Percentiles rank a stretch among this genome's conserved stretches.
Conservation (phyloP, 2,329 filamentous ascomycete genomes). For the Sarocladiaceae sp. region DNA sequence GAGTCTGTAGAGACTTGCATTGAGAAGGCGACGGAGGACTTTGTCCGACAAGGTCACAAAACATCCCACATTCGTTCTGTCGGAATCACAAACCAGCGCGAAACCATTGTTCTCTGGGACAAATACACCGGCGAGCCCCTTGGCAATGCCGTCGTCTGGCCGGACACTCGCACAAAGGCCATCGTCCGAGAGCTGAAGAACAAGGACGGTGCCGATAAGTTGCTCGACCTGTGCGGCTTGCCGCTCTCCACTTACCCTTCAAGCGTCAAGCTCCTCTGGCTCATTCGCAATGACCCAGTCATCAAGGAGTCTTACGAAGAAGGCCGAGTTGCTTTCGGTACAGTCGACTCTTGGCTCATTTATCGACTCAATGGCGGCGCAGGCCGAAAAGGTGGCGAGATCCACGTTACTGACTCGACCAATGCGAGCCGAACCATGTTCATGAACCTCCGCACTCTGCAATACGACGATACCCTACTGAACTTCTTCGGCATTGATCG, state of each 20-base stretch:
- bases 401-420: conserved; percentile 73
- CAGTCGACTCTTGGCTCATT: conserved; percentile 75
- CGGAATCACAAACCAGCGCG: conserved; percentile 80
- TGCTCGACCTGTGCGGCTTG: conserved; percentile 66
- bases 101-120: conserved; percentile 80
- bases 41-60: conserved; percentile 63
- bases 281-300: conserved; percentile 62
- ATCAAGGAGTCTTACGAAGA: conserved; percentile 69
- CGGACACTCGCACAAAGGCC: conserved; percentile 71
- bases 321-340: conserved; percentile 70
- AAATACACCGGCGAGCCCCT: conserved; percentile 70
- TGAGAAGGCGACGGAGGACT: conserved; percentile 65
- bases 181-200: conserved; percentile 70
- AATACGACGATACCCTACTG: conserved; percentile 75
- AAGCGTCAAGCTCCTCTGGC: conserved; percentile 73
- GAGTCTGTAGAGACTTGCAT: conserved; percentile 72
- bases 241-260: conserved; percentile 81
- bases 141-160: conserved; percentile 81
- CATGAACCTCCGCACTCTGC: conserved; percentile 76
- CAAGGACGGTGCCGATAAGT: conserved; percentile 61
- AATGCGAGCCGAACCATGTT: conserved; percentile 90
- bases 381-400: conserved; percentile 40
- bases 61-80: conserved; percentile 67
- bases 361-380: conserved; percentile 74
- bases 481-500: conserved; percentile 70